These are phyloP conservation scores for Globisporangium paroecandrum DNA, from an alignment of 352 stramenopile genomes.

Conservation along the genomic window DNA sequence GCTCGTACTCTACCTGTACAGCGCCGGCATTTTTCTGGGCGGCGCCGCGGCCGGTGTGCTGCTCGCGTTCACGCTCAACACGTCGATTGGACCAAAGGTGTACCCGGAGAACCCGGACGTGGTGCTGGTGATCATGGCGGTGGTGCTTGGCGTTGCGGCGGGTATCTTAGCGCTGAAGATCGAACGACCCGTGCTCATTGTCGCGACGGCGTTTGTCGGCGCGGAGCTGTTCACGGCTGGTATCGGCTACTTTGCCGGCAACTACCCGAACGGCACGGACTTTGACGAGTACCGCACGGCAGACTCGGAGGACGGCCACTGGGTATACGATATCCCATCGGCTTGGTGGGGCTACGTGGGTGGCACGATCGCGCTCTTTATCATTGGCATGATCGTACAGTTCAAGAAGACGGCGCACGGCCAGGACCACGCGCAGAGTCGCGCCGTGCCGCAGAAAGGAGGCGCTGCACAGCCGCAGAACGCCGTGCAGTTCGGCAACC, in stretches of 20 bases:
- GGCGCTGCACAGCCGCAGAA: not conserved
- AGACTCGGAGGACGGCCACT: conserved; percentile 27
- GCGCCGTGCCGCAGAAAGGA: conserved; percentile 20
- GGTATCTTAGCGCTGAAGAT: conserved; percentile 45
- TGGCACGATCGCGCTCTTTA: conserved; percentile 48
- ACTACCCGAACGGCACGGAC: conserved; percentile 51
- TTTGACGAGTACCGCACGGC: conserved; percentile 35
- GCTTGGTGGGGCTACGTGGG: conserved; percentile 78
- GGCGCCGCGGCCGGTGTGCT: conserved; percentile 38
- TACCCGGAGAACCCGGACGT: conserved; percentile 38
- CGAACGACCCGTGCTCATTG: conserved; percentile 50
- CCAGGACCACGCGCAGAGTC: conserved; percentile 38
- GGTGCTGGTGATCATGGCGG: conserved; percentile 43
- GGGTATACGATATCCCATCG: conserved; percentile 57
- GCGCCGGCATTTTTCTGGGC: conserved; percentile 40
- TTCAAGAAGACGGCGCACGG: conserved; percentile 58
- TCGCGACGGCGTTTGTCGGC: conserved; percentile 51
- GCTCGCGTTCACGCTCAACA: conserved; percentile 47
- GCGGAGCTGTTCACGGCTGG: conserved; percentile 40
- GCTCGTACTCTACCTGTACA: conserved; percentile 43
- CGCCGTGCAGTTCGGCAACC: conserved; percentile 9
- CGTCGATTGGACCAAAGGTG: conserved; percentile 36
- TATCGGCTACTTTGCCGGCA: conserved; percentile 52
- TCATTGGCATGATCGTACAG: conserved; percentile 58
- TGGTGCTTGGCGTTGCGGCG: conserved; percentile 32